phyloP scores from a whole-genome alignment of 2,329 filamentous ascomycete genomes.

The Ceratocystis cacaofunesta region DNA sequence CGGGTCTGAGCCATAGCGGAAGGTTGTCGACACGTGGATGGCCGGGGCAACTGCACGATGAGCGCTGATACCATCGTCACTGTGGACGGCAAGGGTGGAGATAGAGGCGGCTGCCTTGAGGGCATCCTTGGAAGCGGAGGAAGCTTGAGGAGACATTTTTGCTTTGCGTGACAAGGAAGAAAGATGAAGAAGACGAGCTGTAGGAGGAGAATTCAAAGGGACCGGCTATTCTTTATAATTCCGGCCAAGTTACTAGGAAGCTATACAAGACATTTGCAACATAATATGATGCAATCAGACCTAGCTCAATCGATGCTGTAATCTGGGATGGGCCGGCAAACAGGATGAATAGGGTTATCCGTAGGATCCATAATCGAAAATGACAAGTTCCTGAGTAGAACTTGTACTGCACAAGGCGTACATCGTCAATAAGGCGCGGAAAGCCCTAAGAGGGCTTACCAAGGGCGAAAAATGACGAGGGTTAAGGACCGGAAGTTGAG shows the following conservation, averaged over 20 bases:
- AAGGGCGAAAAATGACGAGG: too few relatives aligned
- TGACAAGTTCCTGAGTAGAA: too few relatives aligned
- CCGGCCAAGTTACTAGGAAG: too few relatives aligned
- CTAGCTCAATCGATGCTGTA: background rate
- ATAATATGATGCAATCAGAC: background rate
- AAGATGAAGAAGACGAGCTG: background rate
- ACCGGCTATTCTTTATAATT: background rate
- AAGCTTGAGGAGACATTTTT: background rate
- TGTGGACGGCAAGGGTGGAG: slow-evolving; percentile 63
- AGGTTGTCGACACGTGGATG: slow-evolving; percentile 83
- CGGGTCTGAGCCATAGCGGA: slow-evolving; percentile 62
- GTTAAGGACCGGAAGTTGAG: too few relatives aligned
- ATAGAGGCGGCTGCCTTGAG: slow-evolving; percentile 26
- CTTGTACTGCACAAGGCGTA: background rate
- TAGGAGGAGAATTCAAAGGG: background rate
- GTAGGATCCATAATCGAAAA: background rate
- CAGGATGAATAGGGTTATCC: background rate
- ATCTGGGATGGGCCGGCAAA: background rate
- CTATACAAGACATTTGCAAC: background rate
- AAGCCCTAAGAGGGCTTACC: too few relatives aligned
- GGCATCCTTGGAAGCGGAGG: slow-evolving; percentile 4
- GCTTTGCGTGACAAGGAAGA: background rate
- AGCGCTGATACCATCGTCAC: slow-evolving; percentile 60
- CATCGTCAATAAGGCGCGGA: too few relatives aligned
- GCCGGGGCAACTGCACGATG: slow-evolving; percentile 73